Percentiles rank a stretch among this genome's conserved stretches.
Conservation (phyloP, 2,329 filamentous ascomycete species). For the Trichoderma sp. region DNA sequence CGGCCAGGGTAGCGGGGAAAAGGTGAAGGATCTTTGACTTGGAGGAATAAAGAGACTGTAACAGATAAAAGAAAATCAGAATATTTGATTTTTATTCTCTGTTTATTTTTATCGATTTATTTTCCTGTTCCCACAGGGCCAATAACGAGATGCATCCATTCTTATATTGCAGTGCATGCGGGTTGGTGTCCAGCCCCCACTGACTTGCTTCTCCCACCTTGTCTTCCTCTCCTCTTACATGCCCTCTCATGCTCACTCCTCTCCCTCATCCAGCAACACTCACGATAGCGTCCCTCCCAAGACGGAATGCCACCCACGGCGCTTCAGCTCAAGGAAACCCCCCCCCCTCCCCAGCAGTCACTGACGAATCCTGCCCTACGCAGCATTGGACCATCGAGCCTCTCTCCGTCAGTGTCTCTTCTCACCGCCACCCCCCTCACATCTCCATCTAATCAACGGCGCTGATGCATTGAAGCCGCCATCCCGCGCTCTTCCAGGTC, state of each 20-base stretch:
- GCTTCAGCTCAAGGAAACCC: slow-evolving; percentile 1
- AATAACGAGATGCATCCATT: slow-evolving; percentile 14
- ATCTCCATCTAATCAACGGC: neutral
- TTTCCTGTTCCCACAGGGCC: neutral
- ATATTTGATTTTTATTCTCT: neutral
- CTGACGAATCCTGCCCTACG: slow-evolving; percentile 9
- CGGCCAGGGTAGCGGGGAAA: slow-evolving; percentile 9
- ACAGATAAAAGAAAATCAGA: neutral
- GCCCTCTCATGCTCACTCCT: neutral
- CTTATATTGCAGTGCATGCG: slow-evolving; percentile 19
- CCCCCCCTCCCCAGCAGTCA: neutral
- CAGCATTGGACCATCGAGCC: neutral
- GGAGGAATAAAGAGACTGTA: neutral
- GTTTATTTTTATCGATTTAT: slow-evolving; percentile 6
- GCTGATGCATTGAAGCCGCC: slow-evolving; percentile 24
- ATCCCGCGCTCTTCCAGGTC: slow-evolving; percentile 35
- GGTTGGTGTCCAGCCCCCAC: slow-evolving; percentile 19
- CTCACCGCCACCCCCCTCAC: slow-evolving; percentile 21
- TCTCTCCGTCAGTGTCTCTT: neutral
- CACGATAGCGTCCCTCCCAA: neutral
- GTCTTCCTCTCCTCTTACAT: neutral
- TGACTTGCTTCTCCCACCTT: neutral
- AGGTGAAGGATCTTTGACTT: neutral
- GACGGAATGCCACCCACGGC: slow-evolving; percentile 6
- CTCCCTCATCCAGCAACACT: neutral